Evolutionary conservation across 257 asterid genomes (phyloP), one percentile per base, ranked within the genome.

Genomic region (Petunia secreta): DNA sequence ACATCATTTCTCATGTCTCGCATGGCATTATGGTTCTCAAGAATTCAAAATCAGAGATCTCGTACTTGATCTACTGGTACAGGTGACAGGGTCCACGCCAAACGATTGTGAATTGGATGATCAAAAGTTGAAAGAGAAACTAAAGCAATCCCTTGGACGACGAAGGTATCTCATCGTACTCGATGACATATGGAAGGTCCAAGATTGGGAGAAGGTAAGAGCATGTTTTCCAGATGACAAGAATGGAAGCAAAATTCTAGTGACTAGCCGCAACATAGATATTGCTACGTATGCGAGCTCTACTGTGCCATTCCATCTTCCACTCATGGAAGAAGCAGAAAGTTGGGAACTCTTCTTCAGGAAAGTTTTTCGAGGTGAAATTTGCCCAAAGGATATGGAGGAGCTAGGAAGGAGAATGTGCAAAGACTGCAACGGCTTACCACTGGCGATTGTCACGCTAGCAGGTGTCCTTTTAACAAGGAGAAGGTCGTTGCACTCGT

Each of bases 11-110:
- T 82, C 79, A 67, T 81, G 76, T 14, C 83, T 82, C 6, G 85
- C 82, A 8, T 85, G 85, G 88, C 69, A 76, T 16, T 64, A 82
- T 11, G 82, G 82, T 1, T 85, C 90, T n/a, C 90, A 82, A 63
- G 82, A 81, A 44, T 87, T 82, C 79, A 62, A 66, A 40, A 65
- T 83, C 63, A 80, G 77, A 59, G 87, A 85, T 41, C 82, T 82
- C 75, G 83, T 87, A 44, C 83, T 65, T 4, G 76, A 80, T 9
- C 59, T 87, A 65, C 41, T 85, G 8, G 86, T 75, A 16, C 77
- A 81, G n/a, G 59, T 80, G 39, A 78, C 79, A 4, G 53, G 63
- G 48, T 59, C 73, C 0, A 67, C 80, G 0, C 82, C 80, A 46
- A 69, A 80, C 5, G 79, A 79, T 63, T 66, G 15, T 10, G 57